A percentile compares a stretch with the other conserved stretches of the same genome.
These are phyloP conservation scores for Penicillium crystallinum DNA, from an alignment of 495 filamentous ascomycete species.

Conservation along the genomic window DNA sequence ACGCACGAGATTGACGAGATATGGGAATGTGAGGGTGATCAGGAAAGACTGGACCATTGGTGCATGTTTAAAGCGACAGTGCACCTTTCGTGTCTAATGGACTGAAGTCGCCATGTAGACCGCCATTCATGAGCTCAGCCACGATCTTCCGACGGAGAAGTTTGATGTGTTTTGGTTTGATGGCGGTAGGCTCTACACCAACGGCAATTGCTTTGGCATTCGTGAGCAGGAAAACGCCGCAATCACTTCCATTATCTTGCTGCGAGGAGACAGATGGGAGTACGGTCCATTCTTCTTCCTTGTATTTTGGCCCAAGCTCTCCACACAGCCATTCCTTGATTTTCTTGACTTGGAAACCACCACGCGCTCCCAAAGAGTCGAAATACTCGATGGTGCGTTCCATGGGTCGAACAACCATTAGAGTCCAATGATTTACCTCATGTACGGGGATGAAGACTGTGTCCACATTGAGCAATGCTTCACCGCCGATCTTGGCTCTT, in stretches of 20 bases:
- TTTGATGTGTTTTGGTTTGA: slow-evolving; percentile 51
- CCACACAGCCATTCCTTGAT: slow-evolving; percentile 52
- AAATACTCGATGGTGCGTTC: slow-evolving; percentile 65
- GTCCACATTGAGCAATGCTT: slow-evolving; percentile 50
- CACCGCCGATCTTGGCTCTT: slow-evolving; percentile 52
- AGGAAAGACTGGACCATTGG: neutral
- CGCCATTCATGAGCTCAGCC: slow-evolving; percentile 63
- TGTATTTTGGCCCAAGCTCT: slow-evolving; percentile 53
- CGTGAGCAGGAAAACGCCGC: slow-evolving; percentile 73
- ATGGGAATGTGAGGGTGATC: neutral
- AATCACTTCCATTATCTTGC: slow-evolving; percentile 72
- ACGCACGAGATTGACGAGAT: neutral
- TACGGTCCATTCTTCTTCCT: slow-evolving; percentile 57
- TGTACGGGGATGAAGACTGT: slow-evolving; percentile 60
- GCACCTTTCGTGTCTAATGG: slow-evolving; percentile 19
- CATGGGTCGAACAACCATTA: slow-evolving; percentile 64
- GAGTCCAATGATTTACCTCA: slow-evolving; percentile 49
- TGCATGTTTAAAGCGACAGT: slow-evolving; percentile 22
- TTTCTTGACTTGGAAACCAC: slow-evolving; percentile 26
- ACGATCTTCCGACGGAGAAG: slow-evolving; percentile 60
- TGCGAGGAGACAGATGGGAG: slow-evolving; percentile 41
- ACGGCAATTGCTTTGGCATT: slow-evolving; percentile 66
- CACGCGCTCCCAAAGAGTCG: slow-evolving; percentile 57
- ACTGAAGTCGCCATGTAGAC: slow-evolving; percentile 48
- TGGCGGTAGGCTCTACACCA: slow-evolving; percentile 57